A percentile compares a stretch with the other conserved stretches of the same genome.
phyloP scores from a whole-genome alignment of 805 yeast genomes.

The Candida nitratophila region DNA sequence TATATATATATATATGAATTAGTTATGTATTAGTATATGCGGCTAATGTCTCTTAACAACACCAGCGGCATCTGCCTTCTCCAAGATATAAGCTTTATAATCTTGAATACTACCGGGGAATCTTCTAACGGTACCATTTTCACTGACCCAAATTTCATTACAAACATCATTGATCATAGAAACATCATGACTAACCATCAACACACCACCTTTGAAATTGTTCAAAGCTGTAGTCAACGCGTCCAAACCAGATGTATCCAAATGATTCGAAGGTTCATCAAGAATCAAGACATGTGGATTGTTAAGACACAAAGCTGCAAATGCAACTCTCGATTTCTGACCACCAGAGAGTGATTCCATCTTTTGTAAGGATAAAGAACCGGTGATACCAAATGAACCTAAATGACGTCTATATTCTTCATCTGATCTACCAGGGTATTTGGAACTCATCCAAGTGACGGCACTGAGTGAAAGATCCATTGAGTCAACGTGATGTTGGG shows the following conservation, averaged over 20 bases:
- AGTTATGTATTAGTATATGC: not conserved
- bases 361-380: slow-evolving; percentile 85
- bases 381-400: slow-evolving; percentile 96
- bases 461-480: slow-evolving; percentile 85
- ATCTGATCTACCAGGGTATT: slow-evolving; percentile 88
- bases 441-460: slow-evolving; percentile 87
- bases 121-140: slow-evolving; percentile 69
- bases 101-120: slow-evolving; percentile 80
- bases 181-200: slow-evolving; percentile 98
- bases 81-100: slow-evolving; percentile 82
- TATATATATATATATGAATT: too few species aligned
- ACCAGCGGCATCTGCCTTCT: slow-evolving; percentile 74
- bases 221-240: slow-evolving; percentile 87
- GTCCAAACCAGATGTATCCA: slow-evolving; percentile 97
- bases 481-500: slow-evolving; percentile 98
- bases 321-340: slow-evolving; percentile 96
- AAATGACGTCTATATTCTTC: slow-evolving; percentile 96
- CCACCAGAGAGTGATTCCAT: slow-evolving; percentile 92
- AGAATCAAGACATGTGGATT: slow-evolving; percentile 88
- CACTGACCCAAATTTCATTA: slow-evolving; percentile 94
- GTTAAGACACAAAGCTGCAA: slow-evolving; percentile 85
- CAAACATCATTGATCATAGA: slow-evolving; percentile 83
- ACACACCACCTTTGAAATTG: slow-evolving; percentile 88
- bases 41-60: slow-evolving; percentile 78
- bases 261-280: slow-evolving; percentile 97